Conservation (phyloP, 2,329 filamentous ascomycete species). For the Cladorrhinum sp. region DNA sequence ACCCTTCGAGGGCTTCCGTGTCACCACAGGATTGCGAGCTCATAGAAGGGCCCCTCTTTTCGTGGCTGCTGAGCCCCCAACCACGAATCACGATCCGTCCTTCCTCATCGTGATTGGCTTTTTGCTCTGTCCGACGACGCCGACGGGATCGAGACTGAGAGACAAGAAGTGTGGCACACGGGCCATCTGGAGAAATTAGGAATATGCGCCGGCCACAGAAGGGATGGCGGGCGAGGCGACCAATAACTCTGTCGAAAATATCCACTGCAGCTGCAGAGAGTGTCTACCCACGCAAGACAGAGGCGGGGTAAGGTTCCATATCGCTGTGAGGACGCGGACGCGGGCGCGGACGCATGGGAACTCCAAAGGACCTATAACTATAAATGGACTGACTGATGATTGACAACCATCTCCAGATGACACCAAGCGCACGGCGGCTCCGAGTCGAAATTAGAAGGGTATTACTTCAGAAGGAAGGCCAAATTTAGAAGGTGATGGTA, state of each 20-base stretch:
- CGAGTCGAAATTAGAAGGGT: background rate
- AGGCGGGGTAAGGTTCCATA: slow-evolving; percentile 13
- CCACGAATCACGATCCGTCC: slow-evolving; percentile 2
- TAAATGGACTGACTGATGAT: background rate
- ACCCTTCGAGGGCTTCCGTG: background rate
- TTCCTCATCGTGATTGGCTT: slow-evolving; percentile 18
- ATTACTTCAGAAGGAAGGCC: background rate
- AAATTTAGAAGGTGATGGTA: background rate
- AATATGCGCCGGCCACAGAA: no score
- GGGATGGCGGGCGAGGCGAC: slow-evolving; percentile 15
- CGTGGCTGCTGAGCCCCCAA: slow-evolving; percentile 6
- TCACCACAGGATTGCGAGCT: background rate
- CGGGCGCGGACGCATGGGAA: background rate
- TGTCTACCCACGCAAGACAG: slow-evolving; percentile 4
- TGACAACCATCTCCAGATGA: background rate
- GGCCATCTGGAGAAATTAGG: background rate
- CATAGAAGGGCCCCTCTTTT: background rate
- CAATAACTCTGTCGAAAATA: slow-evolving; percentile 7
- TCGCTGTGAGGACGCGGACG: no score
- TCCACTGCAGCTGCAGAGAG: slow-evolving; percentile 18
- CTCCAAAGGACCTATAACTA: slow-evolving; percentile 2
- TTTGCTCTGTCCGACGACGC: background rate
- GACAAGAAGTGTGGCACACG: background rate
- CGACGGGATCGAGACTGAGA: background rate
- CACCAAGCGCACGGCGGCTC: background rate